Evolutionary conservation across 225 moss, liverwort and hornwort genomes (phyloP).

Genomic region (Marchantia paleacea): DNA sequence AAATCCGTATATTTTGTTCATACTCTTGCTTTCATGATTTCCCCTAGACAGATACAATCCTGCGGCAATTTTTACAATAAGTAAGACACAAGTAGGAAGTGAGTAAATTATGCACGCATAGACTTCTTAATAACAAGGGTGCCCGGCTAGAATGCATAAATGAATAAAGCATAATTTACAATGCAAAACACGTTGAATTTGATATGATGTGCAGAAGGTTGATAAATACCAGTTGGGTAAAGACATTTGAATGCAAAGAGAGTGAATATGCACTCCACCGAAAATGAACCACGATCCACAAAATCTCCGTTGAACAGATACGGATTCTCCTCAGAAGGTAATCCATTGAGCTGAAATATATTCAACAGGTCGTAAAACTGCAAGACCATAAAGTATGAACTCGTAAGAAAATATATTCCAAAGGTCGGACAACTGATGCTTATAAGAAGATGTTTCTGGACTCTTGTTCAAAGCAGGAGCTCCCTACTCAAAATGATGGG

Average conservation of each 20-base stretch:
- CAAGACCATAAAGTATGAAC: background rate
- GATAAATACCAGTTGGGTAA: slow-evolving; percentile 69
- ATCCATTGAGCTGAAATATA: slow-evolving; percentile 88
- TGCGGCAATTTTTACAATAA: slow-evolving; percentile 26
- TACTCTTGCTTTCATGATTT: slow-evolving; percentile 99
- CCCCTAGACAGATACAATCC: slow-evolving; percentile 91
- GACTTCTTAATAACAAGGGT: too few relatives aligned
- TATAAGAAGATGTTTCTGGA: too few relatives aligned
- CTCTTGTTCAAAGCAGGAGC: too few relatives aligned
- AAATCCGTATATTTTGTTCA: slow-evolving; percentile 99
- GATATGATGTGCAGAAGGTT: background rate
- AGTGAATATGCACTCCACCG: slow-evolving; percentile 96
- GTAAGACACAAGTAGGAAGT: background rate
- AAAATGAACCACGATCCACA: slow-evolving; percentile 98
- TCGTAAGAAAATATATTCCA: too few relatives aligned
- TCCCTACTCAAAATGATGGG: too few relatives aligned
- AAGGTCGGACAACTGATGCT: too few relatives aligned
- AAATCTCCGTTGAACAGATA: slow-evolving; percentile 99
- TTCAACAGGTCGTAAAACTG: slow-evolving; percentile 95
- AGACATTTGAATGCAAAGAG: slow-evolving; percentile 98
- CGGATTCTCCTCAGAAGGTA: slow-evolving; percentile 89
- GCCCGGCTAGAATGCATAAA: background rate
- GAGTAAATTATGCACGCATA: too few relatives aligned
- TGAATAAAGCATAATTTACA: background rate
- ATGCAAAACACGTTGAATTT: background rate